Base-by-base conservation (phyloP, 139 green algal genomes). In the Diplosphaera chodatii region DNA sequence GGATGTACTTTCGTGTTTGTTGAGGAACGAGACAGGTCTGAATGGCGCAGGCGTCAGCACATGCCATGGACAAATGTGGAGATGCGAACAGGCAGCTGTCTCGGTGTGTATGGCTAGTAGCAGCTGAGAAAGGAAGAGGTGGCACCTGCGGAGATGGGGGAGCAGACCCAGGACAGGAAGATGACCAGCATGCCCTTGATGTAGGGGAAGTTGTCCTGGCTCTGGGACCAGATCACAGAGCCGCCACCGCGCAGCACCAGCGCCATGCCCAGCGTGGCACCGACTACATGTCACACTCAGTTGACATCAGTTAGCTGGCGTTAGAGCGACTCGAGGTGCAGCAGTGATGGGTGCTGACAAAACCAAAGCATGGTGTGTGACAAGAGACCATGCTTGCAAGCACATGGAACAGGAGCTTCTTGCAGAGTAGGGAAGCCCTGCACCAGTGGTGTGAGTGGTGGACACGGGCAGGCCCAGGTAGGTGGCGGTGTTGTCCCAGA, bases 101-200 rank as follows among this genome's bases (percentile, higher is more conserved):
- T n/a, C n/a, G n/a, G n/a, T n/a, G n/a, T n/a, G n/a, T n/a, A n/a
- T n/a, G n/a, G n/a, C n/a, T n/a, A n/a, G n/a, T n/a, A n/a, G n/a
- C n/a, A n/a, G n/a, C n/a, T n/a, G n/a, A n/a, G n/a, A n/a, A n/a
- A n/a, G n/a, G n/a, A n/a, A n/a, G n/a, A n/a, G n/a, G n/a, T n/a
- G n/a, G 63, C 33, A 40, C 68, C 76, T 21, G 79, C 70, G 32
- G 82, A 29, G 8, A 82, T 40, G 37, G 86, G 86, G 16, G 79
- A 82, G 31, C 85, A 66, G 59, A 90, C 41, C 86, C 86, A 91
- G n/a, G 77, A 83, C 20, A 86, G 37, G 66, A 88, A 67, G 30
- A 90, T 81, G 5, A 72, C 63, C 0, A 65, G 28, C 22, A 85
- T 64, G 32, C 82, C 84, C 32, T 74, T 62, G n/a, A 78, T 68